Evolutionary conservation across 345 rosid species (phyloP).

Genomic region (Syzygium aqueum): DNA sequence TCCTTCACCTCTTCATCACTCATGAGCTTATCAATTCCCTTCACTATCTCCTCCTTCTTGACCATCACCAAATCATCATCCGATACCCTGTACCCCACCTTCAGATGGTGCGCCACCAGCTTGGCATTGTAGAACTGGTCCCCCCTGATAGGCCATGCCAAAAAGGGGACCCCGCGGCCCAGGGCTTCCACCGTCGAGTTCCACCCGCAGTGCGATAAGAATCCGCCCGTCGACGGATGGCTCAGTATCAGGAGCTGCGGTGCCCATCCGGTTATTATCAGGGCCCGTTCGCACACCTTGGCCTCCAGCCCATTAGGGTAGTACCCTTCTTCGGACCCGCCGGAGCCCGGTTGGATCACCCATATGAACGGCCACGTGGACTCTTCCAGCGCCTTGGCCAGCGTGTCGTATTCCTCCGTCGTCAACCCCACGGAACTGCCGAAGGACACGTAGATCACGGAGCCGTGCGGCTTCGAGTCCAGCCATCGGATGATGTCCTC

Average conservation of each 20-base stretch:
- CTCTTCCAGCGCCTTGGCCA: slow-evolving; percentile 7
- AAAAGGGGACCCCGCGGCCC: slow-evolving; percentile 17
- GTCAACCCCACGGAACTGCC: background rate
- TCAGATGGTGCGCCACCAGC: slow-evolving; percentile 12
- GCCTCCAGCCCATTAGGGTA: slow-evolving; percentile 5
- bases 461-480: slow-evolving; percentile 12
- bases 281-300: slow-evolving; percentile 14
- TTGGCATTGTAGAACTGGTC: slow-evolving; percentile 26
- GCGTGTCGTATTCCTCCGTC: background rate
- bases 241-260: slow-evolving; percentile 32
- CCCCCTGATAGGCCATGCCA: slow-evolving; percentile 29
- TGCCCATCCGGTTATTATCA: slow-evolving; percentile 32
- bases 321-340: background rate
- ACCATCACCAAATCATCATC: slow-evolving; percentile 9
- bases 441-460: slow-evolving; percentile 21
- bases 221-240: slow-evolving; percentile 28
- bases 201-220: slow-evolving; percentile 41
- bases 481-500: slow-evolving; percentile 17
- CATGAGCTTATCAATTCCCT: slow-evolving; percentile 30
- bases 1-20: slow-evolving; percentile 16
- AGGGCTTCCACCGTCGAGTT: slow-evolving; percentile 28
- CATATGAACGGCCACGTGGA: slow-evolving; percentile 15
- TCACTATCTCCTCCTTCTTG: slow-evolving; percentile 7
- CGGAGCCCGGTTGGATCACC: slow-evolving; percentile 15
- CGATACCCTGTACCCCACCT: slow-evolving; percentile 7